Conservation (phyloP, 2,329 filamentous ascomycete species). For the Madurella mycetomatis region DNA sequence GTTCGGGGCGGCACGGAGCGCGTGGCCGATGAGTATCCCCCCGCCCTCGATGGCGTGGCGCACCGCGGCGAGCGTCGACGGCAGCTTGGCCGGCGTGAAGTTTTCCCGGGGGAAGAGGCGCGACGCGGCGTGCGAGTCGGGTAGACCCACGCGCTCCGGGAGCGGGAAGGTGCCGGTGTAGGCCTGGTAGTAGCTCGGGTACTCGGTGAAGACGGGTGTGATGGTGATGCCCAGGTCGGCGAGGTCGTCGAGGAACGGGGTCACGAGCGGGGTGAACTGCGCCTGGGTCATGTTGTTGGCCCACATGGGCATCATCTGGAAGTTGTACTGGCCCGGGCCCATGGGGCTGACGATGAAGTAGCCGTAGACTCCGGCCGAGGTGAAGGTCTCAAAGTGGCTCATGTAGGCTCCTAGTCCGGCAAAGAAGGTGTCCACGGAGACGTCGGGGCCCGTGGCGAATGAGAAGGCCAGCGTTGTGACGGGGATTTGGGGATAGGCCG, state of each 20-base stretch:
- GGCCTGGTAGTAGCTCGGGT: conserved; percentile 43
- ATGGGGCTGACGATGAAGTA: conserved; percentile 29
- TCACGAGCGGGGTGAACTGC: conserved; percentile 22
- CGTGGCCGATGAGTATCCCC: conserved; percentile 38
- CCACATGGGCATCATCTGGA: conserved; percentile 29
- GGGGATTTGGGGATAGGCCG: conserved; percentile 24
- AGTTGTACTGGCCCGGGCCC: conserved; percentile 19
- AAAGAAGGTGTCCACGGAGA: conserved; percentile 41
- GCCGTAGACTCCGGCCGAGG: conserved; percentile 30
- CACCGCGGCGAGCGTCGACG: conserved; percentile 34
- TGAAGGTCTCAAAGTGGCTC: conserved; percentile 28
- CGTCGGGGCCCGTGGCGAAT: conserved; percentile 41
- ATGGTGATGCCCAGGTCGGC: conserved; percentile 25
- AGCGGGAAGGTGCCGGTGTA: conserved; percentile 38
- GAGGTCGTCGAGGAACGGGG: conserved; percentile 26
- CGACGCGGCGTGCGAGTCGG: conserved; percentile 24
- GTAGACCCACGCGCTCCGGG: conserved; percentile 39
- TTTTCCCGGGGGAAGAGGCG: conserved; percentile 30
- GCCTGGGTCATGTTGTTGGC: conserved; percentile 21
- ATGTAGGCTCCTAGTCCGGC: conserved; percentile 28
- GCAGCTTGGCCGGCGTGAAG: conserved; percentile 30
- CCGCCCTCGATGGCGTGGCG: conserved; percentile 38
- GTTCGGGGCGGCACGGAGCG: conserved; percentile 33
- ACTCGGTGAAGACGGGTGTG: conserved; percentile 22
- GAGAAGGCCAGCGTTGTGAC: conserved; percentile 25